Base-by-base conservation (phyloP, 495 filamentous ascomycete genomes). In the Beverwykella pulmonaria region DNA sequence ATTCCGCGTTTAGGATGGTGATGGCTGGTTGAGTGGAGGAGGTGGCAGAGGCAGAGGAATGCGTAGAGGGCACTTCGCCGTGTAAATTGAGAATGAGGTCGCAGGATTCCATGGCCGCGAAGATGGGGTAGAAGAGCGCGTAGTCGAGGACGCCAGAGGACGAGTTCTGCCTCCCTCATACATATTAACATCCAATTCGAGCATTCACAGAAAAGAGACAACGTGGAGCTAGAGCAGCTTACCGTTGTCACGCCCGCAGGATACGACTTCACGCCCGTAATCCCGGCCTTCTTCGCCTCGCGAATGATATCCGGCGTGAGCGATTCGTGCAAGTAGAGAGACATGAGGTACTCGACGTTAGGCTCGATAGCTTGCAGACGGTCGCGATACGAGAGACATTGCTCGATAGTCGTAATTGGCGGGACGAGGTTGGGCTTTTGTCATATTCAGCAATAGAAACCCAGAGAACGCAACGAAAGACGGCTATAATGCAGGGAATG, bases 281-380 rank as follows among this genome's bases (percentile, higher is more conserved):
- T 83, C 1, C 87, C 87, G 34, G 83, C 82, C 57, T 77, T 75
- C 71, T 87, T 88, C 26, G 92, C 92, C 69, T 89, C 85, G 48
- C 82, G 81, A 61, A 97, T 91, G 14, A 86, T 86, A 34, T 89
- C 88, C 6, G 92, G 90, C 2, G 90, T 96, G 53, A 96, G 83
- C 27, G 80, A 83, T 49, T 88, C 82, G 71, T 91, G 88, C 36
- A 95, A 85, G 74, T 94, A 97, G 26, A 97, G 82, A 3, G 91
- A 90, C 92, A 97, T 96, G 60, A 96, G 84, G 73, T 86, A 97
- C 60, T 83, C 87, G 47, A 97, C 87, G 36, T 84, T 82, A 0
- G 88, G 87, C 53, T 89, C 90, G 68, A 93, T 79, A 55, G 82
- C 80, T 68, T 83, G 78, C 53, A 97, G 82, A 9, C 81, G 80